Percentiles rank a stretch among this genome's conserved stretches.
phyloP scores from a whole-genome alignment of 2,329 filamentous ascomycete species.

The Phyllosticta ampelicida region DNA sequence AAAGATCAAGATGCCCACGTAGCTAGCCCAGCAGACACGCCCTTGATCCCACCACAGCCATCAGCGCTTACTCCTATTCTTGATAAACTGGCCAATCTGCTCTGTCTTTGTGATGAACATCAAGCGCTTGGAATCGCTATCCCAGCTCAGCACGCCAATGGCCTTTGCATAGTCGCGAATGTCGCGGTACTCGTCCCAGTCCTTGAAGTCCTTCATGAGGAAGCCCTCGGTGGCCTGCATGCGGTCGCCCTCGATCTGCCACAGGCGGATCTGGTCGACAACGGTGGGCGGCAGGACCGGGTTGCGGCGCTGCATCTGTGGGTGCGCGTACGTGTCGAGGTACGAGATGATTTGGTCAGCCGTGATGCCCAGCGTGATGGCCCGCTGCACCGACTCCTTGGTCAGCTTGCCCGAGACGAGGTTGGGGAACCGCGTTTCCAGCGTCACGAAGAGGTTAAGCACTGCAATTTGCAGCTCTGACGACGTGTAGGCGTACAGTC shows the following conservation, averaged over 20 bases:
- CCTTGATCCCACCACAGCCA: too few relatives aligned
- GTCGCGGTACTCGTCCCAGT: constrained; percentile 56
- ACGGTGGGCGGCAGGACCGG: constrained; percentile 88
- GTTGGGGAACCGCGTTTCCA: constrained; percentile 86
- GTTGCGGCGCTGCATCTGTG: constrained; percentile 69
- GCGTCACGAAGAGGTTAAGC: constrained; percentile 75
- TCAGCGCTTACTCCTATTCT: constrained; percentile 5
- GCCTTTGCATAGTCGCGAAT: constrained; percentile 72
- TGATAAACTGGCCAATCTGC: constrained; percentile 55
- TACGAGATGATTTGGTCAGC: constrained; percentile 93
- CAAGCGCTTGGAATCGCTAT: constrained; percentile 64
- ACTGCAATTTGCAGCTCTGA: constrained; percentile 92
- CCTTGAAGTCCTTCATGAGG: constrained; percentile 80
- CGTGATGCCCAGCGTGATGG: constrained; percentile 84
- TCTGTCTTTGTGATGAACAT: constrained; percentile 92
- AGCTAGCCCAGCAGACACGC: too few relatives aligned
- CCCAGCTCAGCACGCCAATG: constrained; percentile 83
- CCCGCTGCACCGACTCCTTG: constrained; percentile 74
- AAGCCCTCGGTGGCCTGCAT: constrained; percentile 79
- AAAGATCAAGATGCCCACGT: too few relatives aligned
- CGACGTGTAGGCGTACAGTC: constrained; percentile 91
- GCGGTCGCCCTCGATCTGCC: constrained; percentile 94
- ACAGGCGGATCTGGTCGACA: constrained; percentile 91
- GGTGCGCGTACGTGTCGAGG: constrained; percentile 83
- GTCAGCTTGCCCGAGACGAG: constrained; percentile 88